Conservation (phyloP, 805 yeast species). For the Candida namnaoensis region DNA sequence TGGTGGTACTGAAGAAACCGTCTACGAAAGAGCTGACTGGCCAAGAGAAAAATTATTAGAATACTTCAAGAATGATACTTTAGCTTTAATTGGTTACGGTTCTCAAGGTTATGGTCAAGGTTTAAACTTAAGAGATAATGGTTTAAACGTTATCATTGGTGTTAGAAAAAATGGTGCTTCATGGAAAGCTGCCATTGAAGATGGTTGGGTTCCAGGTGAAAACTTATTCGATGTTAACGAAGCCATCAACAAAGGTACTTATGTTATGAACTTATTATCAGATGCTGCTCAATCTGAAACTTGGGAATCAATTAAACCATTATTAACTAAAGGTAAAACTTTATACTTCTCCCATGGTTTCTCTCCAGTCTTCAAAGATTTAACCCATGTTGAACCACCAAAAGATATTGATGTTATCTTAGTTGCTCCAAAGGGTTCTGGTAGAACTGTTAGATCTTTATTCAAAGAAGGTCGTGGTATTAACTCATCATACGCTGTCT, state of each 20-base stretch:
- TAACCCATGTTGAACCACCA: slow-evolving; percentile 96
- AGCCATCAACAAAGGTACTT: slow-evolving; percentile 89
- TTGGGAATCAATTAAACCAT: slow-evolving; percentile 81
- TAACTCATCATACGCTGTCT: slow-evolving; percentile 98
- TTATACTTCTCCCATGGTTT: slow-evolving; percentile 99
- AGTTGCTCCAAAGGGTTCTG: slow-evolving; percentile 99
- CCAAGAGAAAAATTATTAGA: slow-evolving; percentile 93
- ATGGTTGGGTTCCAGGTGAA: slow-evolving; percentile 99
- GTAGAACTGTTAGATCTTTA: slow-evolving; percentile 98
- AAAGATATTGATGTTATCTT: slow-evolving; percentile 90
- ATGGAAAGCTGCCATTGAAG: slow-evolving; percentile 99
- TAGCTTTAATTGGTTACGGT: slow-evolving; percentile 98
- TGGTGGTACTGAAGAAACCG: slow-evolving; percentile 91
- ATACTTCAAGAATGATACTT: slow-evolving; percentile 96
- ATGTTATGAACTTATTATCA: slow-evolving; percentile 94
- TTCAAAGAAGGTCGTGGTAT: slow-evolving; percentile 99
- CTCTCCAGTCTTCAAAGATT: slow-evolving; percentile 97
- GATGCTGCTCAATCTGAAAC: slow-evolving; percentile 99
- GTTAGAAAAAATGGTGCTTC: slow-evolving; percentile 98
- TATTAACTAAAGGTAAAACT: slow-evolving; percentile 94
- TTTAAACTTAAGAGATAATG: slow-evolving; percentile 97
- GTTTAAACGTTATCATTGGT: slow-evolving; percentile 95
- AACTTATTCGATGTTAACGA: slow-evolving; percentile 91
- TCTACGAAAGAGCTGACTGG: slow-evolving; percentile 99
- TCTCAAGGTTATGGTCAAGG: slow-evolving; percentile 99